Percentiles rank a stretch among this genome's conserved stretches.
These are phyloP conservation scores for Neoarthrinium moseri DNA, from an alignment of 2,329 filamentous ascomycete species.

Conservation along the genomic window DNA sequence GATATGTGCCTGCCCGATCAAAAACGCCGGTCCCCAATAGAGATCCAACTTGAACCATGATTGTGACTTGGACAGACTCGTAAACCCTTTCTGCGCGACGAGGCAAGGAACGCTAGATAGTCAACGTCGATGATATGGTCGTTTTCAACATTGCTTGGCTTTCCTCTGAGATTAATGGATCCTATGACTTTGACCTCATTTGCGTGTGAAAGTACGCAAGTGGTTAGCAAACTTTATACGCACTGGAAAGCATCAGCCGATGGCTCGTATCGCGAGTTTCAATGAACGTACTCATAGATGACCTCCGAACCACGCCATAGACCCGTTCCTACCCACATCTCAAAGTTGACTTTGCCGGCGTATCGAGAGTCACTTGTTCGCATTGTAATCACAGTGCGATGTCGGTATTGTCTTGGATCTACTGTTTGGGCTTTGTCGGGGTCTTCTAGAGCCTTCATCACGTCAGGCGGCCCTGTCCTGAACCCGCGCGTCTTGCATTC, in stretches of 20 bases:
- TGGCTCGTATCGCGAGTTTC: background rate
- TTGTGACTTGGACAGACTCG: no score
- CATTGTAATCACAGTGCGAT: constrained; percentile 27
- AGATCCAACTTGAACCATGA: no score
- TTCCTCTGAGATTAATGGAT: no score
- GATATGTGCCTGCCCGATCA: no score
- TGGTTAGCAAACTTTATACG: constrained; percentile 2
- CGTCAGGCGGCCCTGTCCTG: constrained; percentile 18
- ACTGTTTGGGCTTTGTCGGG: constrained; percentile 13
- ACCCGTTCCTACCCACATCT: constrained; percentile 28
- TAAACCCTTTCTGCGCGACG: no score
- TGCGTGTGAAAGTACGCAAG: no score
- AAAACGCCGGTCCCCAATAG: no score
- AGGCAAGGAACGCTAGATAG: no score
- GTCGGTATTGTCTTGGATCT: constrained; percentile 22
- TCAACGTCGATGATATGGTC: no score
- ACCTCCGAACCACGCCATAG: constrained; percentile 26
- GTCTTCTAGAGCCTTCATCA: constrained; percentile 21
- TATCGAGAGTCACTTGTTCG: constrained; percentile 28
- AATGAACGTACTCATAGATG: constrained; percentile 24
- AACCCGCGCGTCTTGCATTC: constrained; percentile 26
- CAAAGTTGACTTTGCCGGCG: constrained; percentile 23
- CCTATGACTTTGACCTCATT: no score
- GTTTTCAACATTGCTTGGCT: no score
- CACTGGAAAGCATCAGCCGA: background rate